Evolutionary conservation across 441 rosid genomes (phyloP).

Genomic region (Biscutella laevigata): DNA sequence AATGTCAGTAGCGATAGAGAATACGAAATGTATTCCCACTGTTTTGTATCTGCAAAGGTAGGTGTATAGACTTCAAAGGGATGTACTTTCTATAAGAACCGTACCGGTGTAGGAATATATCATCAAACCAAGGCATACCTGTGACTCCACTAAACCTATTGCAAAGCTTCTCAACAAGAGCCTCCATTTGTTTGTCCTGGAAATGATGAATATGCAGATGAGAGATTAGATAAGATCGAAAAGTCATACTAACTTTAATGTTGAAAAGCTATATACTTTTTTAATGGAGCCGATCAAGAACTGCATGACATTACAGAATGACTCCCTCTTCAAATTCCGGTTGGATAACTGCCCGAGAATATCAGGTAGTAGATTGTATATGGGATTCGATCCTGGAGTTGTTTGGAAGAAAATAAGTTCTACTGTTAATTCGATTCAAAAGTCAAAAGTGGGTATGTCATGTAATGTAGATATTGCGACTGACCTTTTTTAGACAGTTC

Average conservation of each 20-base stretch:
- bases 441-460: constrained; percentile 8
- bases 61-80: constrained; percentile 4
- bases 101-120: not conserved
- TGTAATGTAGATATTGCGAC: constrained; percentile 1
- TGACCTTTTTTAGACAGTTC: constrained; percentile 97
- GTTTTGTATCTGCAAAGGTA: constrained; percentile 64
- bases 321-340: constrained; percentile 65
- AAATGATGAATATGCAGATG: constrained; percentile 15
- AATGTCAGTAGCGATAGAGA: constrained; percentile 90
- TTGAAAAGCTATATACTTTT: constrained; percentile 43
- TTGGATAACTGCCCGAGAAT: constrained; percentile 76
- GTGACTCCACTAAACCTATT: constrained; percentile 87
- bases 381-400: constrained; percentile 84
- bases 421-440: constrained; percentile 17
- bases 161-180: constrained; percentile 98
- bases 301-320: constrained; percentile 93
- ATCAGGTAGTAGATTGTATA: constrained; percentile 94
- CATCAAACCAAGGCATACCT: constrained; percentile 38
- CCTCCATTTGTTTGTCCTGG: constrained; percentile 98
- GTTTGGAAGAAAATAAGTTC: not conserved
- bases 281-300: constrained; percentile 92
- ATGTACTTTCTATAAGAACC: not conserved
- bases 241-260: constrained; percentile 13
- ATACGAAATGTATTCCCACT: constrained; percentile 89
- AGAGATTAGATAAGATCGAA: constrained; percentile 10